Evolutionary conservation across 768 basidiomycete species (phyloP).

Genomic region (Filobasidium floriforme): DNA sequence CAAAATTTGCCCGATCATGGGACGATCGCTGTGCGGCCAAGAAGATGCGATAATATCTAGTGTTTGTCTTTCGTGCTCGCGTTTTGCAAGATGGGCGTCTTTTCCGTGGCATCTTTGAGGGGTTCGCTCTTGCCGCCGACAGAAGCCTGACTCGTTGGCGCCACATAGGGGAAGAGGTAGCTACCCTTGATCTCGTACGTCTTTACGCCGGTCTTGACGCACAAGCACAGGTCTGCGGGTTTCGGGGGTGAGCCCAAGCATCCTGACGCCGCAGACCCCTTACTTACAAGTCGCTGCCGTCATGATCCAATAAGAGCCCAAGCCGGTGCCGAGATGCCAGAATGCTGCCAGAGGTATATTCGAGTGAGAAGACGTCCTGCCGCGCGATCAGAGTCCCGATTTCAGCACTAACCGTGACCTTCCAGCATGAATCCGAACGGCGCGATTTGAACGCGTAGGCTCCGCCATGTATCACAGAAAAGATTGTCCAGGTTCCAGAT

Average conservation of each 20-base stretch:
- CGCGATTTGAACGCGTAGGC: constrained; percentile 22
- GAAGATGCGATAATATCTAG: too few relatives aligned
- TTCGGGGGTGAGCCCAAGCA: neutral
- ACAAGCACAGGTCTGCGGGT: constrained; percentile 10
- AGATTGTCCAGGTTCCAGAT: constrained; percentile 77
- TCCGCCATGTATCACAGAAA: constrained; percentile 52
- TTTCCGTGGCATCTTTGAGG: neutral
- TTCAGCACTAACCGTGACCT: constrained; percentile 23
- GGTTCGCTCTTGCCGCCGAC: neutral
- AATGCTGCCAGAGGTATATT: neutral
- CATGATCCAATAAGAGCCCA: constrained; percentile 36
- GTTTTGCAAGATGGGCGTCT: neutral
- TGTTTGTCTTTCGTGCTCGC: too few relatives aligned
- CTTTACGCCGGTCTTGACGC: constrained; percentile 11
- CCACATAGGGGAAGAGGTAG: constrained; percentile 7
- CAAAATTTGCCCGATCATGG: too few relatives aligned
- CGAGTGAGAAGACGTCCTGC: neutral
- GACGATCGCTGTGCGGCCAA: too few relatives aligned
- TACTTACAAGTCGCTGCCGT: constrained; percentile 37
- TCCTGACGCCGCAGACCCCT: neutral
- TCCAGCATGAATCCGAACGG: constrained; percentile 33
- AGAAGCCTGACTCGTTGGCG: neutral
- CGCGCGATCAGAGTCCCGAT: neutral
- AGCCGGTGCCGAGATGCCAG: constrained; percentile 41
- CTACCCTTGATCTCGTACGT: constrained; percentile 12